These are phyloP conservation scores for Claviceps citrina DNA, from an alignment of 2,329 filamentous ascomycete genomes.

Conservation along the genomic window DNA sequence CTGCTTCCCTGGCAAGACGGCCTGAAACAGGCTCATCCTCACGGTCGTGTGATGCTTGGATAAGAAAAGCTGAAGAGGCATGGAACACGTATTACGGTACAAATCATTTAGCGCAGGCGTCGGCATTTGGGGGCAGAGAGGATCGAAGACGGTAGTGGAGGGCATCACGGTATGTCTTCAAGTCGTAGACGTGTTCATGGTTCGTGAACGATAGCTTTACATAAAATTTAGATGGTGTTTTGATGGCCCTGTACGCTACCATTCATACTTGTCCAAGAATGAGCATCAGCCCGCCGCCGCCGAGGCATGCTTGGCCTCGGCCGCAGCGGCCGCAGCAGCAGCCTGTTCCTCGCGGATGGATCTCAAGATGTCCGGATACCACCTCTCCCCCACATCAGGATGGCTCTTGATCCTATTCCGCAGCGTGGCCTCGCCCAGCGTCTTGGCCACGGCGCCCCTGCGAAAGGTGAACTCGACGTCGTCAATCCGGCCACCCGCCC, in stretches of 20 bases:
- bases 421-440: slow-evolving; percentile 68
- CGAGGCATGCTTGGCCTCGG: slow-evolving; percentile 13
- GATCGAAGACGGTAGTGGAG: not conserved
- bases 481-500: slow-evolving; percentile 43
- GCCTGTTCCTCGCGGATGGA: slow-evolving; percentile 45
- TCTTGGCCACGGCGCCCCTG: slow-evolving; percentile 48
- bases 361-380: slow-evolving; percentile 51
- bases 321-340: slow-evolving; percentile 8
- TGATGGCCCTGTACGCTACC: not conserved
- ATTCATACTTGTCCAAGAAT: no score
- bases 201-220: not conserved
- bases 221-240: not conserved
- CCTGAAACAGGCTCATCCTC: not conserved
- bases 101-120: slow-evolving; percentile 6
- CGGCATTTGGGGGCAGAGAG: not conserved
- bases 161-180: not conserved
- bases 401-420: slow-evolving; percentile 77
- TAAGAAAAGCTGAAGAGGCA: not conserved
- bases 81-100: not conserved
- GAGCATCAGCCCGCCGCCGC: no score
- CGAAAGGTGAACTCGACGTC: slow-evolving; percentile 82
- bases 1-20: slow-evolving; percentile 46
- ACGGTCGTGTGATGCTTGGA: not conserved
- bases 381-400: slow-evolving; percentile 70
- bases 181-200: not conserved